Base-by-base conservation (phyloP, 2,329 filamentous ascomycete species). In the Metarhizium rileyi region DNA sequence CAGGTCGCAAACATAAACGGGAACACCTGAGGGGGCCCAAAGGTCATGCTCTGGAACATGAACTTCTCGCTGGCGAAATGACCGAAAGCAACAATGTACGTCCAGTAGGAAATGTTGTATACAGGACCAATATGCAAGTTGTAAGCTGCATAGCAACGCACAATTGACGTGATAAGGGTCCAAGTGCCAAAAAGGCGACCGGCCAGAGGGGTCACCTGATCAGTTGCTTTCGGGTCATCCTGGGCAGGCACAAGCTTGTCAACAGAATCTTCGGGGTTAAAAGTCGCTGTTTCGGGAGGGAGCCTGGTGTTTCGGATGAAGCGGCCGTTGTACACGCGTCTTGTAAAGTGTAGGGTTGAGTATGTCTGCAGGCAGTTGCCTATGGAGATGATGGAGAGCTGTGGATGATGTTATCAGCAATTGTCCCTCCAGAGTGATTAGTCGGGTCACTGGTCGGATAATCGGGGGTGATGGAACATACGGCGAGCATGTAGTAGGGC, bases 341-440 rank as follows among this genome's bases (percentile, higher is more conserved):
- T 81, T 7, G 90, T 90, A 70, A 87, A 94, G 66, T 83, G 76
- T 3, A 90, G 76, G 18, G 89, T 94, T 33, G 73, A 61, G 70
- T 95, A 94, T 63, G 87, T 82, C 73, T 96, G 90, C 44, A 94
- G 65, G 33, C 83, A 86, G 74, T 98, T 98, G 61, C 81, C 84
- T 52, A 93, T 75, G 27, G 91, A 89, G 50, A 94, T 78, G 50
- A 90, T 63, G 50, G 89, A 89, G 63, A 95, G 78, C 91, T 96
- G 56, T 38, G 27, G 18, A 12, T 5, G 14, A 28, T 26, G 20
- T 28, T 18, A 18, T 50, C 27, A 49, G 38, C 18, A 16, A 12
- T 33, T 9, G n/a, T 20, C 35, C 20, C 20, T 38, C 6, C n/a
- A n/a, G 28, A 22, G 16, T 26, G 22, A 4, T 35, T 47, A n/a